These are phyloP conservation scores for Pisolithus sp. DNA, from an alignment of 768 basidiomycete species.

Conservation along the genomic window DNA sequence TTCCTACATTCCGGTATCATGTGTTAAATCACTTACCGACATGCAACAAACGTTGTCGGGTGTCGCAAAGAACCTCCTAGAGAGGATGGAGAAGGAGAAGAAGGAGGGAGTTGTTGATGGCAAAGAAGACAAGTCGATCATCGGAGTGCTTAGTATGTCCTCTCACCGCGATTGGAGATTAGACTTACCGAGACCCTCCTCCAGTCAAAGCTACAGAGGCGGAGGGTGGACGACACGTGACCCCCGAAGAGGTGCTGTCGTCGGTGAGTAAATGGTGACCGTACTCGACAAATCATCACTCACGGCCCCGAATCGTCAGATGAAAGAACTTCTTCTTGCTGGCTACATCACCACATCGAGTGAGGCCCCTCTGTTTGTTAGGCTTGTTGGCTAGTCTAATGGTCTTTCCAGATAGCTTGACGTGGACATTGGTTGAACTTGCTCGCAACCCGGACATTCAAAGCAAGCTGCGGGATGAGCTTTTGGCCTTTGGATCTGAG, in stretches of 20 bases:
- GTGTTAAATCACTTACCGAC: too few species aligned
- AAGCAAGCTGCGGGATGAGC: conserved; percentile 8
- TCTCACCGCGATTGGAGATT: neutral
- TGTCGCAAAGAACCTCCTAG: too few species aligned
- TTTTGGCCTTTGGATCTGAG: conserved; percentile 18
- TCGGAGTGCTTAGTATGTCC: neutral
- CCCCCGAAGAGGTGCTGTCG: conserved; percentile 15
- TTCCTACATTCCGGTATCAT: too few species aligned
- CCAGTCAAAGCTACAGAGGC: conserved; percentile 32
- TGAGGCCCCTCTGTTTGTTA: neutral
- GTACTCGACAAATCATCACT: neutral
- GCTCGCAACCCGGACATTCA: conserved; percentile 22
- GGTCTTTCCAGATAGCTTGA: conserved; percentile 14
- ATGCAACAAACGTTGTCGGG: neutral
- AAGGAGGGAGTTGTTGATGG: too few species aligned
- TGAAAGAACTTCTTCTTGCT: conserved; percentile 8
- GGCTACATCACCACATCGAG: conserved; percentile 17
- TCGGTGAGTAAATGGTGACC: neutral
- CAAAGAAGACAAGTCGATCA: too few species aligned
- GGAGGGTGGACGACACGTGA: conserved; percentile 18
- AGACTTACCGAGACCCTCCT: neutral
- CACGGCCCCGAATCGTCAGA: conserved; percentile 2
- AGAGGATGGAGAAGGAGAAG: too few species aligned
- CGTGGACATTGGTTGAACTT: conserved; percentile 26
- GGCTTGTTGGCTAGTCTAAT: neutral